Evolutionary conservation across 1,284 basidiomycete genomes (phyloP).

Genomic region (Moniliophthora roreri): DNA sequence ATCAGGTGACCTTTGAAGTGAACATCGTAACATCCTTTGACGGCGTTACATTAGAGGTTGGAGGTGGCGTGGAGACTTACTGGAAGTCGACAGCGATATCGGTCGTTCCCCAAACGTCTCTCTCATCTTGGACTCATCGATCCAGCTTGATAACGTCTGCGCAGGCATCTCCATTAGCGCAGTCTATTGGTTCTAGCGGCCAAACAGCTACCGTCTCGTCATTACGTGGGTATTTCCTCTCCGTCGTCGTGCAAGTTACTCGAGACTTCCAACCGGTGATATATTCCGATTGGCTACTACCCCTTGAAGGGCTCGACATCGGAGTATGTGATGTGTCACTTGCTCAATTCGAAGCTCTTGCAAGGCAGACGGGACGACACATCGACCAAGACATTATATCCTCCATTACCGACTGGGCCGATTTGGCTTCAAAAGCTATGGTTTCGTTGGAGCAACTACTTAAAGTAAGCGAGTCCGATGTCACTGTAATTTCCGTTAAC

Average conservation of each 20-base stretch:
- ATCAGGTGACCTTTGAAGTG: slow-evolving; percentile 86
- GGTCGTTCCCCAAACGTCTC: slow-evolving; percentile 35
- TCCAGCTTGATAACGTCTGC: slow-evolving; percentile 50
- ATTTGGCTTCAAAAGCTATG: slow-evolving; percentile 56
- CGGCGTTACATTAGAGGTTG: slow-evolving; percentile 93
- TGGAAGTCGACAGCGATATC: slow-evolving; percentile 88
- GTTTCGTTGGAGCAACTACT: slow-evolving; percentile 72
- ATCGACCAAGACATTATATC: slow-evolving; percentile 25
- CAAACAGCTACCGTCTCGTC: slow-evolving; percentile 82
- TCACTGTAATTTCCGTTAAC: neutral
- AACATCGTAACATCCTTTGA: slow-evolving; percentile 90
- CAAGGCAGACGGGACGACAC: slow-evolving; percentile 49
- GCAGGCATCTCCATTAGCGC: slow-evolving; percentile 65
- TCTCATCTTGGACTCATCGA: slow-evolving; percentile 37
- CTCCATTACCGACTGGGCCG: slow-evolving; percentile 57
- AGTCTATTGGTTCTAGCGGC: slow-evolving; percentile 41
- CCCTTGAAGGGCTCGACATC: slow-evolving; percentile 74
- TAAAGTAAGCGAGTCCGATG: slow-evolving; percentile 47
- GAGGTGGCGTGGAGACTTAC: slow-evolving; percentile 93
- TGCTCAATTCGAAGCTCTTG: slow-evolving; percentile 75
- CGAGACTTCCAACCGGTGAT: slow-evolving; percentile 87
- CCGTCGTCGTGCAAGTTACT: slow-evolving; percentile 89
- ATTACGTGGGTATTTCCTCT: slow-evolving; percentile 85
- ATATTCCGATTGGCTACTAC: slow-evolving; percentile 72
- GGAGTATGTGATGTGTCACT: slow-evolving; percentile 83